phyloP scores from a whole-genome alignment of 805 yeast species.

The Suhomyces emberorum region DNA sequence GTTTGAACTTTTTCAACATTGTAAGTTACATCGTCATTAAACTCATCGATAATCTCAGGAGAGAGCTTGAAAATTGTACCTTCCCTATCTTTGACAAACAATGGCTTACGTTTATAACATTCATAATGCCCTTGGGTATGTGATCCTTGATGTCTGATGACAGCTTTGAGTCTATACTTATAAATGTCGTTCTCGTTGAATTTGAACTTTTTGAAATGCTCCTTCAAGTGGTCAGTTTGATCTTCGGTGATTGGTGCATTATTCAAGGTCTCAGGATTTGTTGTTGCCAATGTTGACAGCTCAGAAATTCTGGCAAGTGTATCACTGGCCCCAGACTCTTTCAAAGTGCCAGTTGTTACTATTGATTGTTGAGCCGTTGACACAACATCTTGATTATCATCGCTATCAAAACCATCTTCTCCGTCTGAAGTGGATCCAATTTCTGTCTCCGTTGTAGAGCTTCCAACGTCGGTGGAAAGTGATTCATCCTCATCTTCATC shows the following conservation, averaged over 20 bases:
- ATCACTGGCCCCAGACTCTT: slow-evolving; percentile 2
- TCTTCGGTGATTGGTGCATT: slow-evolving; percentile 38
- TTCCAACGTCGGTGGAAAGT: slow-evolving; percentile 9
- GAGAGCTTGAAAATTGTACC: slow-evolving; percentile 39
- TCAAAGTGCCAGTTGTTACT: slow-evolving; percentile 4
- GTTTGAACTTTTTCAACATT: slow-evolving; percentile 1
- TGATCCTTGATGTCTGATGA: slow-evolving; percentile 84
- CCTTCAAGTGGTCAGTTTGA: slow-evolving; percentile 33
- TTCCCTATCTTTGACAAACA: slow-evolving; percentile 45
- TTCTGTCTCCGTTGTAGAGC: slow-evolving; percentile 5
- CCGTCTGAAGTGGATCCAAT: slow-evolving; percentile 12
- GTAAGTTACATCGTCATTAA: slow-evolving; percentile 12
- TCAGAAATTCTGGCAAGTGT: slow-evolving; percentile 5
- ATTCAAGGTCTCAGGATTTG: slow-evolving; percentile 26
- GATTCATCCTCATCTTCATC: slow-evolving; percentile 23
- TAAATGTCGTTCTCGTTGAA: slow-evolving; percentile 40
- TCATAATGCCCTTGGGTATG: slow-evolving; percentile 91
- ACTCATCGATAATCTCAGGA: slow-evolving; percentile 36
- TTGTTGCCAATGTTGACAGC: slow-evolving; percentile 6
- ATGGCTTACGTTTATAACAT: slow-evolving; percentile 76
- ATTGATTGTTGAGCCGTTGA: slow-evolving; percentile 17
- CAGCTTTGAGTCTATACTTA: slow-evolving; percentile 61
- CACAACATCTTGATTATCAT: slow-evolving; percentile 14
- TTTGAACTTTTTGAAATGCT: slow-evolving; percentile 35
- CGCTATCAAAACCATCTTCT: slow-evolving; percentile 20